phyloP scores from a whole-genome alignment of 148 eudicot genomes.

The Rhododendron griersonianum region DNA sequence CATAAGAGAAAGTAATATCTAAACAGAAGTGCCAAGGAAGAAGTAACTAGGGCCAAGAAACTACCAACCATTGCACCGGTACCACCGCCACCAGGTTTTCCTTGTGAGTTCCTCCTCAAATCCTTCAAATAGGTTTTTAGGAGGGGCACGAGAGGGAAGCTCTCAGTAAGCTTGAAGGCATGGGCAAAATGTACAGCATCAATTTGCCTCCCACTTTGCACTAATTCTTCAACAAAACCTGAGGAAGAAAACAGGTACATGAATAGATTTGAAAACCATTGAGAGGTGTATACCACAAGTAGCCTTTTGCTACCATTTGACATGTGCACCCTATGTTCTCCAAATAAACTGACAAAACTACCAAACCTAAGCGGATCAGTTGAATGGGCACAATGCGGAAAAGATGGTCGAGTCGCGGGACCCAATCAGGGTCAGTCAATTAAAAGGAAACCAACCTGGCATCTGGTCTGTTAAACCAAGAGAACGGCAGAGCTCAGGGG shows the following conservation, averaged over 20 bases:
- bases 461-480: constrained; percentile 60
- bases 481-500: constrained; percentile 67
- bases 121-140: constrained; percentile 50
- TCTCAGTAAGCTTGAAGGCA: constrained; percentile 44
- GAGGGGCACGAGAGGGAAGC: constrained; percentile 44
- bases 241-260: constrained; percentile 8
- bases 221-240: constrained; percentile 50
- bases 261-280: background rate
- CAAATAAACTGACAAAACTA: background rate
- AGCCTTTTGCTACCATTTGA: background rate
- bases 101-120: constrained; percentile 54
- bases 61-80: constrained; percentile 48
- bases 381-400: constrained; percentile 8
- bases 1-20: background rate
- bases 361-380: background rate
- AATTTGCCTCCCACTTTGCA: constrained; percentile 33
- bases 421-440: constrained; percentile 40
- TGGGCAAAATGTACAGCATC: constrained; percentile 59
- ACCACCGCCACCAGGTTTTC: constrained; percentile 30
- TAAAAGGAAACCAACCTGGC: constrained; percentile 71
- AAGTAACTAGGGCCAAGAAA: background rate
- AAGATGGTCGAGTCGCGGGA: constrained; percentile 16
- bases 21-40: background rate
- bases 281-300: background rate
- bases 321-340: background rate